phyloP scores from a whole-genome alignment of 768 basidiomycete genomes.

The Cytidiella melzeri region DNA sequence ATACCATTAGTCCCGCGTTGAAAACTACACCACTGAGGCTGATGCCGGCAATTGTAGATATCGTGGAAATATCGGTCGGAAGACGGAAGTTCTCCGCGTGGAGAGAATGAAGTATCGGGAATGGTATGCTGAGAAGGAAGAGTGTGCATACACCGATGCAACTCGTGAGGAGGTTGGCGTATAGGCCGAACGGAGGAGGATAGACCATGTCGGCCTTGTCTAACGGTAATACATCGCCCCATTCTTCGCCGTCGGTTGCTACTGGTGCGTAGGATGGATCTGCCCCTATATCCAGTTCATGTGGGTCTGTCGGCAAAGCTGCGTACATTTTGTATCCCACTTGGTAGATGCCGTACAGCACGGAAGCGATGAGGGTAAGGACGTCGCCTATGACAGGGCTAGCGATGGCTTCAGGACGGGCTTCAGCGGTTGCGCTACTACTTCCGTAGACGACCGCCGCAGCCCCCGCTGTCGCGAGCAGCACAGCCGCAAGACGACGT shows the following conservation, averaged over 20 bases:
- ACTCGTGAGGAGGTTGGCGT: slow-evolving; percentile 78
- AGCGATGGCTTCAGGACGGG: slow-evolving; percentile 4
- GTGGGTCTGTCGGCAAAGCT: slow-evolving; percentile 62
- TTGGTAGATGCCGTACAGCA: slow-evolving; percentile 74
- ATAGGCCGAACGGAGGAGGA: slow-evolving; percentile 75
- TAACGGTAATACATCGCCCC: slow-evolving; percentile 7
- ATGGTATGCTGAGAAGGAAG: slow-evolving; percentile 69
- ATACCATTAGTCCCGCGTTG: slow-evolving; percentile 83
- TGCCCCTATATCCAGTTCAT: slow-evolving; percentile 33
- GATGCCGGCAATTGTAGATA: slow-evolving; percentile 59
- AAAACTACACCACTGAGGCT: slow-evolving; percentile 67
- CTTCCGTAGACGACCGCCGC: slow-evolving; percentile 81
- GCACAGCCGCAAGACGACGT: slow-evolving; percentile 62
- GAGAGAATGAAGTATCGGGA: slow-evolving; percentile 65
- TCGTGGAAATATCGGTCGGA: slow-evolving; percentile 44
- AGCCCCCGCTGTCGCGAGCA: slow-evolving; percentile 77
- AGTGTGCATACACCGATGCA: slow-evolving; percentile 75
- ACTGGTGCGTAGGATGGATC: slow-evolving; percentile 32
- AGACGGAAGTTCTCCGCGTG: slow-evolving; percentile 61
- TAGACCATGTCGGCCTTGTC: slow-evolving; percentile 28
- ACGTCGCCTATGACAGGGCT: slow-evolving; percentile 66
- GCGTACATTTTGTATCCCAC: slow-evolving; percentile 80
- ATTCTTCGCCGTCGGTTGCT: slow-evolving; percentile 17
- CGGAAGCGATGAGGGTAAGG: slow-evolving; percentile 64
- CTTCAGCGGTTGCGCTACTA: slow-evolving; percentile 17